These are phyloP conservation scores for Pontederia paniculata DNA, from an alignment of 176 grass and related monocot genomes.

Conservation along the genomic window DNA sequence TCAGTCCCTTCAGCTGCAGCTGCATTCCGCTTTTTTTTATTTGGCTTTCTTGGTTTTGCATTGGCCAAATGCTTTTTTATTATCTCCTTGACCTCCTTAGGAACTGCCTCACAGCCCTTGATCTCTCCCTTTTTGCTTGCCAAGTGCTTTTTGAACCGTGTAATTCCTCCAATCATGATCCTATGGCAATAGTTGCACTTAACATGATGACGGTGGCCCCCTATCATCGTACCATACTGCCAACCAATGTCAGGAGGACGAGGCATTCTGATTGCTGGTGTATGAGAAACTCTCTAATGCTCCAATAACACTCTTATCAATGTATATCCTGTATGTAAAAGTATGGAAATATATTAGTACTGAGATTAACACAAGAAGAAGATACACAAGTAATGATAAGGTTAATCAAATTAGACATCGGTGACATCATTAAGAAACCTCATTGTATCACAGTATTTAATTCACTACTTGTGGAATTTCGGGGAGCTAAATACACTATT, in stretches of 20 bases:
- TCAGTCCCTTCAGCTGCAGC: slow-evolving; percentile 1
- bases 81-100: slow-evolving; percentile 21
- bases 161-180: slow-evolving; percentile 24
- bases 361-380: too few relatives aligned
- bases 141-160: slow-evolving; percentile 25
- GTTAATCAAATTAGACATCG: too few relatives aligned
- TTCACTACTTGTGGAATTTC: too few relatives aligned
- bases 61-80: slow-evolving; percentile 18
- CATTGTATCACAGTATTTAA: too few relatives aligned
- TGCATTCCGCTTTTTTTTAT: slow-evolving; percentile 15
- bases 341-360: too few relatives aligned
- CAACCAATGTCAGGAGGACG: slow-evolving; percentile 17
- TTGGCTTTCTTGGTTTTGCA: slow-evolving; percentile 16
- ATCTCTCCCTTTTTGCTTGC: slow-evolving; percentile 26
- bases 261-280: slow-evolving; percentile 6
- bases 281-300: background rate
- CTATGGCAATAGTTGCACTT: slow-evolving; percentile 24
- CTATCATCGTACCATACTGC: slow-evolving; percentile 28
- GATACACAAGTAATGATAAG: too few relatives aligned
- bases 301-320: background rate
- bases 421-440: too few relatives aligned
- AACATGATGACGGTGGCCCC: slow-evolving; percentile 22
- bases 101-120: slow-evolving; percentile 21
- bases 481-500: too few relatives aligned
- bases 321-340: background rate